Evolutionary conservation across 129 eudicot genomes (phyloP).

Genomic region (Scalesia atractyloides): DNA sequence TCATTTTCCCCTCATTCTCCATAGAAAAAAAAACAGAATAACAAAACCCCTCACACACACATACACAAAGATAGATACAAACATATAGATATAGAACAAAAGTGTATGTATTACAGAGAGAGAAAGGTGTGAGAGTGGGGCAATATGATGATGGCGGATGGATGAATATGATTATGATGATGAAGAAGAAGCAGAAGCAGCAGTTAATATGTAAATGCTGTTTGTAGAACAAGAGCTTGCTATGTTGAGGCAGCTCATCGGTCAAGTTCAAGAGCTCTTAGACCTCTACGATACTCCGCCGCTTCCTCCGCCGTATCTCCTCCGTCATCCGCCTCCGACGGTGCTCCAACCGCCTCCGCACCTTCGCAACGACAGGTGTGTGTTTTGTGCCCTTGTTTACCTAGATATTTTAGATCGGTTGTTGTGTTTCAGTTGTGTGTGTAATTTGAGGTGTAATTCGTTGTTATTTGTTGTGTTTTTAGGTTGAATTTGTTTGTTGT

Average conservation of each 20-base stretch:
- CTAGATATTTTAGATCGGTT: constrained; percentile 23
- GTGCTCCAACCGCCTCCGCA: constrained; percentile 27
- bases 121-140: constrained; percentile 17
- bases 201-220: constrained; percentile 34
- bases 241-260: constrained; percentile 79
- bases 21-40: constrained; percentile 15
- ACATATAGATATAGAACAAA: constrained; percentile 27
- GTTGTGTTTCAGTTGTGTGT: background rate
- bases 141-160: constrained; percentile 31
- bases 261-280: constrained; percentile 53
- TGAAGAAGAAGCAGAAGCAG: constrained; percentile 12
- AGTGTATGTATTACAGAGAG: constrained; percentile 17
- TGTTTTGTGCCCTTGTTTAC: constrained; percentile 7
- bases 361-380: constrained; percentile 34
- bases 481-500: constrained; percentile 15
- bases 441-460: background rate
- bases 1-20: constrained; percentile 14
- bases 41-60: constrained; percentile 27
- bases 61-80: constrained; percentile 21
- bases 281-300: constrained; percentile 50
- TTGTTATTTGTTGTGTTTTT: background rate
- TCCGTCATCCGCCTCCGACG: constrained; percentile 31
- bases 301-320: constrained; percentile 35
- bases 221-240: constrained; percentile 41
- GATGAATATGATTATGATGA: constrained; percentile 22